A percentile compares a stretch with the other conserved stretches of the same genome.
Conservation (phyloP, 2,329 filamentous ascomycete species). For the Fusarium sp. region DNA sequence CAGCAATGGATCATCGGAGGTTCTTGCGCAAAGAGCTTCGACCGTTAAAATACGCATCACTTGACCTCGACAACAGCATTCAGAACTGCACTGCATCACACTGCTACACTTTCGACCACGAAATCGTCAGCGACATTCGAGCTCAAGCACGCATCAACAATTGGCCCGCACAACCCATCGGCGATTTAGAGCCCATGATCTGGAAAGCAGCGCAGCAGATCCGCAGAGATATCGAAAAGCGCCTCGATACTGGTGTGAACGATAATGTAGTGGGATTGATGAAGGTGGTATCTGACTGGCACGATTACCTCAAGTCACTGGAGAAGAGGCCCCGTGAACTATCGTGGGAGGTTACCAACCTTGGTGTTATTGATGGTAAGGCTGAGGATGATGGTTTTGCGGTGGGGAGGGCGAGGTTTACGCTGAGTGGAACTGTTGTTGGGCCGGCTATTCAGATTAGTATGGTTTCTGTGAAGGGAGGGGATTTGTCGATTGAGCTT, state of each 20-base stretch:
- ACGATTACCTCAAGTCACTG: not conserved
- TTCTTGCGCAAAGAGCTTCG: not conserved
- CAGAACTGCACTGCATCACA: constrained; percentile 3
- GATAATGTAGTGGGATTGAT: not conserved
- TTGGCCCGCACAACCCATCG: not conserved
- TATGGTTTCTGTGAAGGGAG: not conserved
- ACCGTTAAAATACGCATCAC: not conserved
- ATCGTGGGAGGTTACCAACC: constrained; percentile 7
- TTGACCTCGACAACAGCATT: not conserved
- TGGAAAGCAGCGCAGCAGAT: constrained; percentile 7
- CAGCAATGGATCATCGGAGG: not conserved
- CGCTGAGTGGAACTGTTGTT: not conserved
- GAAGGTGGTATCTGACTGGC: constrained; percentile 10
- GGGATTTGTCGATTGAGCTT: not conserved
- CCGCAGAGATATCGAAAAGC: not conserved
- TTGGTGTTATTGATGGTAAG: not conserved
- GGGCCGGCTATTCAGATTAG: constrained; percentile 4
- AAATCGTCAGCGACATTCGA: not conserved
- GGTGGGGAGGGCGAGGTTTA: not conserved
- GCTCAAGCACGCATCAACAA: constrained; percentile 1
- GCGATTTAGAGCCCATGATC: not conserved
- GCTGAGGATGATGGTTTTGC: not conserved
- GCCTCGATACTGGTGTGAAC: not conserved
- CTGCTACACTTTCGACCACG: not conserved
- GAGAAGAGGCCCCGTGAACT: constrained; percentile 4